Evolutionary conservation across 2,329 filamentous ascomycete species (phyloP).

Genomic region (Diaporthe humulicola): DNA sequence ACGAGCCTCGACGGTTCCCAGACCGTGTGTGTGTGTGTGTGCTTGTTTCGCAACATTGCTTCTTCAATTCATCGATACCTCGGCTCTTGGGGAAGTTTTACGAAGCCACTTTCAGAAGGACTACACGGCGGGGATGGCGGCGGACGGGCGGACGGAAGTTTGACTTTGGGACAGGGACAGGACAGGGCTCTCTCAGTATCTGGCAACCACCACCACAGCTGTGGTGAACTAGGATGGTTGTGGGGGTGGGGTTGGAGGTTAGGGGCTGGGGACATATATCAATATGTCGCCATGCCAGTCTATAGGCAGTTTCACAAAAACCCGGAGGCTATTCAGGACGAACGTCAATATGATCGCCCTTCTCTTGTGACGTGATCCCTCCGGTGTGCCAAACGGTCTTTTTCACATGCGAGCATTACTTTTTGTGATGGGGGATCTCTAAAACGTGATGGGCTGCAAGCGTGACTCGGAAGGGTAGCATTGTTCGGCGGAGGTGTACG

Average conservation of each 20-base stretch:
- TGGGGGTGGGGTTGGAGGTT: constrained; percentile 6
- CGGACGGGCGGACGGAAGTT: not conserved
- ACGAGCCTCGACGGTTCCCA: constrained; percentile 11
- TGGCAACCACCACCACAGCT: not conserved
- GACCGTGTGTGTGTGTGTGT: not conserved
- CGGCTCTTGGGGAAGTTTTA: constrained; percentile 11
- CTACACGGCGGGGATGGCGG: not conserved
- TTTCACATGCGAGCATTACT: not conserved
- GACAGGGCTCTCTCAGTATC: not conserved
- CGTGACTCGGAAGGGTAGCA: constrained; percentile 3
- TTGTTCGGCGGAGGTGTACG: not conserved
- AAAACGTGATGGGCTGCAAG: constrained; percentile 1
- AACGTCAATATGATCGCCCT: constrained; percentile 8
- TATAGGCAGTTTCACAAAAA: constrained; percentile 20
- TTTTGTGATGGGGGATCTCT: not conserved
- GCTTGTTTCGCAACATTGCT: constrained; percentile 2
- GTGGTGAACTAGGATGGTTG: not conserved
- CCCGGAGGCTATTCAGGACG: constrained; percentile 14
- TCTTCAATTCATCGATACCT: constrained; percentile 36
- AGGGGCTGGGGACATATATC: not conserved
- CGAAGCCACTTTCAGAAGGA: not conserved
- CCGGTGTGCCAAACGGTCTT: not conserved
- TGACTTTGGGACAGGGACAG: not conserved
- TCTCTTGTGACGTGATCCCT: not conserved
- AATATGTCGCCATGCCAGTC: constrained; percentile 19